Base-by-base conservation (phyloP, 371 early-diverging fungal species). In the Syncephalis plumigaleata region DNA sequence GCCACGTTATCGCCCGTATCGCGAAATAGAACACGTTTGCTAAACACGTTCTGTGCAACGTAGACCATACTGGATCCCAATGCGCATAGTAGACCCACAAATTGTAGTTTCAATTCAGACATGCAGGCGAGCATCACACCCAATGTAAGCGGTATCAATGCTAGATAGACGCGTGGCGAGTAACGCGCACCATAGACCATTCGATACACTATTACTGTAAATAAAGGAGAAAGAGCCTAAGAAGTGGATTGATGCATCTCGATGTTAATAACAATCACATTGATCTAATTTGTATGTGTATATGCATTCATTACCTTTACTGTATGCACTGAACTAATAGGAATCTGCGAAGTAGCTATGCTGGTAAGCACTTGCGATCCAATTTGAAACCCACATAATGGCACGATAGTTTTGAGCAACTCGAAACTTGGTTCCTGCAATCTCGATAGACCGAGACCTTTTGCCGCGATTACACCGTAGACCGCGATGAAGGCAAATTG, bases 311-410 rank as follows among this genome's bases (percentile, higher is more conserved):
- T n/a, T 66, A 84, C 86, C 77, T 91, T 91, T 56, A 91, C 80
- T 4, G 90, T 89, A 54, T 91, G 89, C 4, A 87, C 84, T 47
- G 88, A 70, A 50, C 80, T 79, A 9, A 91, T 80, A 18, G 88
- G 78, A 17, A 84, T 80, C 21, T 68, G 61, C 48, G 79, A 68
- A 24, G 87, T 74, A 11, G 89, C 87, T 38, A 80, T 55, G 48
- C 77, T 73, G 0, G 79, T 77, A 51, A 86, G 76, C 2, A 85
- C 66, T 64, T 91, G 92, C 0, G 88, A 86, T n/a, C 77, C 67
- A 40, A 87, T 80, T 61, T 81, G 74, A 64, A 88, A 87, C 9
- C 68, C 52, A 43, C 77, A 73, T 40, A 89, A 55, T 1, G 87
- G 87, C 8, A 71, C 61, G 17, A 80, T 80, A 21, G 72, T 75